Percentiles rank a stretch among this genome's conserved stretches.
Evolutionary conservation across 106 monocot genomes (phyloP).

Genomic region (Allium cepa): DNA sequence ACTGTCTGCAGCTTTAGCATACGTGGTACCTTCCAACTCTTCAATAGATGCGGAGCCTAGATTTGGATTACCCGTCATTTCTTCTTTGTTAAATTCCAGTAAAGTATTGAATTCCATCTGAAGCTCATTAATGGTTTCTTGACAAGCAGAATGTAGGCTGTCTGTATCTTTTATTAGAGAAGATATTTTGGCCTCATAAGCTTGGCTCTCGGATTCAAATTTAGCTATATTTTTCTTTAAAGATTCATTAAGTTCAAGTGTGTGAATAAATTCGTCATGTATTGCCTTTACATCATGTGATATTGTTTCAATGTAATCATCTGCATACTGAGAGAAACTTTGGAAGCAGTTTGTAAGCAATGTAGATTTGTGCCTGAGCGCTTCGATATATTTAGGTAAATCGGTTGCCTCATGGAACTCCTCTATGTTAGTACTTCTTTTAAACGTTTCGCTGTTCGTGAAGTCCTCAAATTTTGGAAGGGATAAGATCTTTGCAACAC

Average conservation of each 20-base stretch:
- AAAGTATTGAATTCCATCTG: conserved; percentile 27
- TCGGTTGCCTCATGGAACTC: conserved; percentile 23
- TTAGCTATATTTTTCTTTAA: conserved; percentile 31
- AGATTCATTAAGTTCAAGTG: conserved; percentile 45
- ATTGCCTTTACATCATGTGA: conserved; percentile 37
- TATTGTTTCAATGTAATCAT: conserved; percentile 38
- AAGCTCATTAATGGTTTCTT: conserved; percentile 31
- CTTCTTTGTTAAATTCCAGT: conserved; percentile 12
- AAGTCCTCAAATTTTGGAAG: conserved; percentile 54
- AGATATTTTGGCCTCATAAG: conserved; percentile 41
- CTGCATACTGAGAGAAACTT: conserved; percentile 41
- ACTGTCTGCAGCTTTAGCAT: conserved; percentile 26
- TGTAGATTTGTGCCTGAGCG: conserved; percentile 23
- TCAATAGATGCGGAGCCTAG: neutral
- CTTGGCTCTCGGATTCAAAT: conserved; percentile 41
- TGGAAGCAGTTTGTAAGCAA: conserved; percentile 27
- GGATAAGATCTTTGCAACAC: conserved; percentile 25
- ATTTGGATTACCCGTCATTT: neutral
- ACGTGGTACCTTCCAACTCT: conserved; percentile 6
- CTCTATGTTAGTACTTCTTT: conserved; percentile 9
- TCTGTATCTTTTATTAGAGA: conserved; percentile 32
- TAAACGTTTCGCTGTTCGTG: conserved; percentile 9
- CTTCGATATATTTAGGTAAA: conserved; percentile 33
- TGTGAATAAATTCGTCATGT: conserved; percentile 33
- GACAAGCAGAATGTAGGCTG: conserved; percentile 38